Evolutionary conservation across 164 flowering plant species (phyloP), one percentile per base, ranked within the genome.

Genomic region (Dillenia suffruticosa): DNA sequence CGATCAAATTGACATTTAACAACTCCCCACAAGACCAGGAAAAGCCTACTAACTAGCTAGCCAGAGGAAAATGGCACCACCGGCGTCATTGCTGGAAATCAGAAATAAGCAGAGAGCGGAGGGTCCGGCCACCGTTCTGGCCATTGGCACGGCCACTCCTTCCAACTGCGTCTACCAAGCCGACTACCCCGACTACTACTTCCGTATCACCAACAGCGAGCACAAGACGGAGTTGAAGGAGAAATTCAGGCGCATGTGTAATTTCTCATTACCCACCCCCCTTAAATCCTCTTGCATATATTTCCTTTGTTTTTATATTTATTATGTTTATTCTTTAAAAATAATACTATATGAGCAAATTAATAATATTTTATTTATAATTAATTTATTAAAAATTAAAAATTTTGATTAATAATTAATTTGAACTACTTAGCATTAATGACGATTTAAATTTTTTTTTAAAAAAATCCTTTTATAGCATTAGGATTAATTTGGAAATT

Each of bases 201-300:
- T 68, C 65, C 44, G 58, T 9, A 46, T 71, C 50, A 71, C 74
- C 11, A 66, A 66, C 15, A 71, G 74, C 64, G 68, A 71, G 15
- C 74, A 71, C 52, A 24, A 57, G 45, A 67, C 67, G 44, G 67
- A 71, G 12, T 46, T 71, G 46, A 71, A 71, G 57, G 61, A 46
- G 12, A 66, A 67, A 61, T 71, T 71, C 60, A 66, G 58, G 56
- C 63, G 74, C 44, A 71, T 68, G 71, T 68, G 71, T 68, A 51
- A 40, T 45, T 43, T 44, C 5, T 57, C 22, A 19, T 19, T 19
- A 1, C 22, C 22, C 22, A 19, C 22, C 22, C 22, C 22, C 22
- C 22, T 1, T 1, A 19, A 1, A 19, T 19, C 22, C 22, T 19
- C 22, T 19, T 19, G 22, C 22, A 19, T 1, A 19, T 19, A 19